These are phyloP conservation scores for Onygena corvina DNA, from an alignment of 2,329 filamentous ascomycete species.

Conservation along the genomic window DNA sequence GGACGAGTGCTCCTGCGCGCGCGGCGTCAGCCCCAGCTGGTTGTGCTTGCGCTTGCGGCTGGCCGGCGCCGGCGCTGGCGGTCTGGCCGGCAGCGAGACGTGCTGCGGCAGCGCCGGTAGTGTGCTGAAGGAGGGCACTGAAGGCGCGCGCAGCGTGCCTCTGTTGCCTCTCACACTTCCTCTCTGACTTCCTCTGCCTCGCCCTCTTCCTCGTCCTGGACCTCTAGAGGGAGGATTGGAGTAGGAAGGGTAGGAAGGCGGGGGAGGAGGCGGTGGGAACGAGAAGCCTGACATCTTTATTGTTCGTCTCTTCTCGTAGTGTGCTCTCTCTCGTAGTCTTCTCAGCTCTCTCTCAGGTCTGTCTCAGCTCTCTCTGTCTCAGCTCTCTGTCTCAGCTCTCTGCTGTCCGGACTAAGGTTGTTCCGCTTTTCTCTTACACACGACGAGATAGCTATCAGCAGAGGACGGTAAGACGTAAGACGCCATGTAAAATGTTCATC, in stretches of 20 bases:
- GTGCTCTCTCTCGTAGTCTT: not conserved
- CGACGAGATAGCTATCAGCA: too few species aligned
- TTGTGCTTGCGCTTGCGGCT: slow-evolving; percentile 35
- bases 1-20: slow-evolving; percentile 35
- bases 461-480: too few species aligned
- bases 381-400: too few species aligned
- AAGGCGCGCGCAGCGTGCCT: slow-evolving; percentile 23
- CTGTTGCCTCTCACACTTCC: not conserved
- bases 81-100: slow-evolving; percentile 33
- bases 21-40: slow-evolving; percentile 38
- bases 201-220: slow-evolving; percentile 28
- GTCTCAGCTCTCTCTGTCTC: too few species aligned
- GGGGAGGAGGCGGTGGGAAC: slow-evolving; percentile 37
- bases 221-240: too few species aligned
- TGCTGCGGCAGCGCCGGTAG: slow-evolving; percentile 36
- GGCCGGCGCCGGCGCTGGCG: slow-evolving; percentile 26
- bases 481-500: slow-evolving; percentile 41
- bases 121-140: slow-evolving; percentile 21
- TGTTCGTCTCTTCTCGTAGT: not conserved
- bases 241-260: slow-evolving; percentile 22
- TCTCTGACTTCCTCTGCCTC: slow-evolving; percentile 6
- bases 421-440: too few species aligned
- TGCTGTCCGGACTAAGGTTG: too few species aligned
- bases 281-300: slow-evolving; percentile 32
- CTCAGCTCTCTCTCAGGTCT: not conserved